These are phyloP conservation scores for Ophiognomonia clavigignenti-juglandacearum DNA, from an alignment of 2,329 filamentous ascomycete genomes.

Conservation along the genomic window DNA sequence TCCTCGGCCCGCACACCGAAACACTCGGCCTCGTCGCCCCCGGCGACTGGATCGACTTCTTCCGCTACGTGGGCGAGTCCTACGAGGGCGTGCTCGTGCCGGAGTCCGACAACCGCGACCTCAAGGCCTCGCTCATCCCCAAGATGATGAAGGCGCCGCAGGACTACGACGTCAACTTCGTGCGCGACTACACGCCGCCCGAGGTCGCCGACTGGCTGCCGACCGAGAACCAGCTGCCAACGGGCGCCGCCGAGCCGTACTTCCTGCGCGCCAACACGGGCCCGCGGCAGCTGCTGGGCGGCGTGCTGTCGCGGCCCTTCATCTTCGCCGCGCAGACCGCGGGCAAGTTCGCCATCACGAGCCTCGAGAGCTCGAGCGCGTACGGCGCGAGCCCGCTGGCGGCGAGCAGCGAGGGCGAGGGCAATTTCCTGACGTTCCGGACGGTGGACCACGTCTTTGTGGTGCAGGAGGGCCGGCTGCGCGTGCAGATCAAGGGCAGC, in stretches of 20 bases:
- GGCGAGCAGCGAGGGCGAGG: too few species aligned
- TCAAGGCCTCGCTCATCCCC: constrained; percentile 44
- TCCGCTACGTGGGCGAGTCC: constrained; percentile 50
- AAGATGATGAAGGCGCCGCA: constrained; percentile 52
- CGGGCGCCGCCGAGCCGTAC: constrained; percentile 34
- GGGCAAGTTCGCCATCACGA: constrained; percentile 48
- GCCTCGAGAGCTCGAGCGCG: constrained; percentile 39
- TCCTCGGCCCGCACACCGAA: constrained; percentile 50
- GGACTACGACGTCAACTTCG: constrained; percentile 51
- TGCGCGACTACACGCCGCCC: constrained; percentile 38
- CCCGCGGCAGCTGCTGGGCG: constrained; percentile 39
- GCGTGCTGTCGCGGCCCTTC: constrained; percentile 42
- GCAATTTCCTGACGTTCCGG: constrained; percentile 37
- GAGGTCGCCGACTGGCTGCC: constrained; percentile 37
- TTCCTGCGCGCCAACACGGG: constrained; percentile 48
- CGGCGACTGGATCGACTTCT: constrained; percentile 58
- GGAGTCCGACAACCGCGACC: constrained; percentile 45
- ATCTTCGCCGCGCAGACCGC: constrained; percentile 41
- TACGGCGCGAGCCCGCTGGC: constrained; percentile 32
- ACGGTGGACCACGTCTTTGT: constrained; percentile 48
- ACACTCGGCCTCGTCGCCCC: constrained; percentile 49
- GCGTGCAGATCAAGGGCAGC: constrained; percentile 32
- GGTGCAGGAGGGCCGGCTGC: constrained; percentile 40
- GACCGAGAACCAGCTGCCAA: constrained; percentile 34
- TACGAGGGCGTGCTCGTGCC: constrained; percentile 46